Conservation (phyloP, 176 grass and related monocot genomes). For the Tuctoria greenei region DNA sequence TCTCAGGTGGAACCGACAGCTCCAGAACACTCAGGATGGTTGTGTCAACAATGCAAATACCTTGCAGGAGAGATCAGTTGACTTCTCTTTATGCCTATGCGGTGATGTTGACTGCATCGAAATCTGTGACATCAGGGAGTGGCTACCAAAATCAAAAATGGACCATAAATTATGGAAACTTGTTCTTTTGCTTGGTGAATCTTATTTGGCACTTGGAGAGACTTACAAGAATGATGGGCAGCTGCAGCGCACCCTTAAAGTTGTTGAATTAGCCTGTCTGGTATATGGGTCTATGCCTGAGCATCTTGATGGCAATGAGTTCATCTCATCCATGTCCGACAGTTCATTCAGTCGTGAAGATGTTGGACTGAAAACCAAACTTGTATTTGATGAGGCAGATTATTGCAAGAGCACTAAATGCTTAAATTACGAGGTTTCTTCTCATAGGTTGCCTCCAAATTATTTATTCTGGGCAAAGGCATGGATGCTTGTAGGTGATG, state of each 20-base stretch:
- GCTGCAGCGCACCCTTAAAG: slow-evolving; percentile 76
- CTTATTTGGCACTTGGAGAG: slow-evolving; percentile 88
- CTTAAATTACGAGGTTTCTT: slow-evolving; percentile 44
- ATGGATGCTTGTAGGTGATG: slow-evolving; percentile 94
- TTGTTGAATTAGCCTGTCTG: slow-evolving; percentile 90
- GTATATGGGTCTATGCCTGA: slow-evolving; percentile 98
- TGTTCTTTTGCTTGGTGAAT: slow-evolving; percentile 96
- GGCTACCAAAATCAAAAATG: slow-evolving; percentile 95
- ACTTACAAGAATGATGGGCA: slow-evolving; percentile 83
- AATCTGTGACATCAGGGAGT: slow-evolving; percentile 91
- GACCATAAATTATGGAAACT: slow-evolving; percentile 97
- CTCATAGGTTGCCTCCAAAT: slow-evolving; percentile 45
- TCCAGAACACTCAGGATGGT: slow-evolving; percentile 67
- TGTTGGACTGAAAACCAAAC: slow-evolving; percentile 36
- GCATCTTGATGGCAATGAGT: slow-evolving; percentile 78
- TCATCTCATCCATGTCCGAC: slow-evolving; percentile 84
- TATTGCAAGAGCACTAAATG: slow-evolving; percentile 41
- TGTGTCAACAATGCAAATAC: slow-evolving; percentile 46
- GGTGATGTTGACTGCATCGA: slow-evolving; percentile 97
- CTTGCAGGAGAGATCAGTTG: slow-evolving; percentile 55
- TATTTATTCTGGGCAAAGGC: slow-evolving; percentile 85
- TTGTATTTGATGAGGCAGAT: slow-evolving; percentile 49
- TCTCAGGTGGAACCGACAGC: slow-evolving; percentile 87
- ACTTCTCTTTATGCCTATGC: slow-evolving; percentile 82
- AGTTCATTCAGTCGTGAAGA: slow-evolving; percentile 38